phyloP scores from a whole-genome alignment of 1,284 basidiomycete genomes.

The Phylloporus gajari region DNA sequence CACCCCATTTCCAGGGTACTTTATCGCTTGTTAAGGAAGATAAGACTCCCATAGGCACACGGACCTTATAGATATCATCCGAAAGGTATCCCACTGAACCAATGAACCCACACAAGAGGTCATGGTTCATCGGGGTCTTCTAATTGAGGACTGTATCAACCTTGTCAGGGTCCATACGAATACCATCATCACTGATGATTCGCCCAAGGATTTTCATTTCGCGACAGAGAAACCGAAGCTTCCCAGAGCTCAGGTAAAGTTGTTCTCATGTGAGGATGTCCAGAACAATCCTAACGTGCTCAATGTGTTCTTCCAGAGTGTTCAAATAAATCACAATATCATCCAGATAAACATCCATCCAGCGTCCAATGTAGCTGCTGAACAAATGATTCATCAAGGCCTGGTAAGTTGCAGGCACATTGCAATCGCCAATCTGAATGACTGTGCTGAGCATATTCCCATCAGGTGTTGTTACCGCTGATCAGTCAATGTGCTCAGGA shows the following conservation, averaged over 20 bases:
- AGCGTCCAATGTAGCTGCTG: constrained; percentile 27
- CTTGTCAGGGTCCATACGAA: constrained; percentile 52
- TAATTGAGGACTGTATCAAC: constrained; percentile 46
- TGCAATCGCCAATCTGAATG: constrained; percentile 48
- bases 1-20: constrained; percentile 42
- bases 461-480: constrained; percentile 42
- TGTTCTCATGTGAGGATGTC: constrained; percentile 39
- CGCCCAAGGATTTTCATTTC: constrained; percentile 47
- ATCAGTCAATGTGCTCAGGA: constrained; percentile 41
- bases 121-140: constrained; percentile 42
- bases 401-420: constrained; percentile 39
- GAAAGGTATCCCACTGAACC: constrained; percentile 45
- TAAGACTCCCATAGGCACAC: constrained; percentile 46
- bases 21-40: constrained; percentile 37
- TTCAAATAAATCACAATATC: constrained; percentile 51
- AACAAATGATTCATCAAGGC: constrained; percentile 47
- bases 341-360: constrained; percentile 43
- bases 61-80: constrained; percentile 28
- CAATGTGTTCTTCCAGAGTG: constrained; percentile 46
- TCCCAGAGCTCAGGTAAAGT: constrained; percentile 43
- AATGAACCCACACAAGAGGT: constrained; percentile 43
- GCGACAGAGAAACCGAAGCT: constrained; percentile 40
- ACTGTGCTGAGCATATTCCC: constrained; percentile 49
- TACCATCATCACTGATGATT: constrained; percentile 47
- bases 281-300: constrained; percentile 43